Percentiles rank a stretch among this genome's conserved stretches.
These are phyloP conservation scores for Helicostylum pulchrum DNA, from an alignment of 192 early-diverging fungal genomes.

Conservation along the genomic window DNA sequence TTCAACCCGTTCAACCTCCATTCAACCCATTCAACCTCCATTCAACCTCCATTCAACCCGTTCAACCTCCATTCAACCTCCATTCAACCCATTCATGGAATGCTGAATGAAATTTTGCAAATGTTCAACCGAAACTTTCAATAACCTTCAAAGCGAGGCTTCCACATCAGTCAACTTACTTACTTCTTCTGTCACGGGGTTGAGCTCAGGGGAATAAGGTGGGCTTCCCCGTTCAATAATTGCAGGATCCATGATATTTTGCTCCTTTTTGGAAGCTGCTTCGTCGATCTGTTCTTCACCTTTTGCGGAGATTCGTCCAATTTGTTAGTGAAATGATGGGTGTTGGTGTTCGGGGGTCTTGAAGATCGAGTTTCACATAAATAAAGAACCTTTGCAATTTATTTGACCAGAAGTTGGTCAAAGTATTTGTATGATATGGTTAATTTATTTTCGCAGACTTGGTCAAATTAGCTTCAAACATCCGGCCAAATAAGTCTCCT, in stretches of 20 bases:
- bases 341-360: neutral
- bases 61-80: neutral
- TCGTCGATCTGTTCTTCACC: conserved; percentile 2
- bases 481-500: neutral
- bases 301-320: conserved; percentile 6
- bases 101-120: conserved; percentile 3
- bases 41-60: neutral
- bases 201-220: conserved; percentile 23
- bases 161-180: conserved; percentile 9
- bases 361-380: conserved; percentile 1
- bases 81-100: conserved; percentile 2
- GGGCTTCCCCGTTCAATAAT: neutral
- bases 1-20: no score
- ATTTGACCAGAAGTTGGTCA: conserved; percentile 9
- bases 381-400: conserved; percentile 1
- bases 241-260: neutral
- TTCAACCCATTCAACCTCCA: neutral
- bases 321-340: conserved; percentile 7
- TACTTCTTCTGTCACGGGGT: conserved; percentile 20
- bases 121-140: conserved; percentile 10
- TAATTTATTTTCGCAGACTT: conserved; percentile 11
- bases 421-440: neutral
- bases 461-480: conserved; percentile 9
- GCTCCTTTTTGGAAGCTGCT: no score
- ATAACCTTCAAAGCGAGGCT: conserved; percentile 4